phyloP scores from a whole-genome alignment of 768 basidiomycete genomes.

The Lactarius pseudohatsudake region DNA sequence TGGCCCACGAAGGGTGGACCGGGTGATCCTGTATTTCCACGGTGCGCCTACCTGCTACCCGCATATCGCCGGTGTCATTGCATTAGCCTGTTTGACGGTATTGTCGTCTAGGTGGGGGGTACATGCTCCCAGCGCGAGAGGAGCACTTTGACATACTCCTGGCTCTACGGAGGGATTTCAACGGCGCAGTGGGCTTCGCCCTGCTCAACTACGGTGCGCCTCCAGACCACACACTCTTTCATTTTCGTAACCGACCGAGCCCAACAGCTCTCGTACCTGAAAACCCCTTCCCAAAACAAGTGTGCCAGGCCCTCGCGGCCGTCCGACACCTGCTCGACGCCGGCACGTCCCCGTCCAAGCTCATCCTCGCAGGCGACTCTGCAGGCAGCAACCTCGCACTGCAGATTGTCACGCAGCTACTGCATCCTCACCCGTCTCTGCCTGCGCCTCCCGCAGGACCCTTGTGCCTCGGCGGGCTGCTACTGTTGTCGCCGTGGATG shows the following conservation, averaged over 20 bases:
- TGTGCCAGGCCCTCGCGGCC: conserved; percentile 23
- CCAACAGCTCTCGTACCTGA: conserved; percentile 2
- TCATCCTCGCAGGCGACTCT: conserved; percentile 30
- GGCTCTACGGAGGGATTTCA: conserved; percentile 8
- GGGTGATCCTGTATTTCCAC: conserved; percentile 14
- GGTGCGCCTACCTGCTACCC: not conserved
- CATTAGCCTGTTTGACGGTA: not conserved
- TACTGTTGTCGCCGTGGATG: conserved; percentile 15
- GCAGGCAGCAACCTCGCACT: conserved; percentile 29
- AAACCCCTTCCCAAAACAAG: conserved; percentile 25
- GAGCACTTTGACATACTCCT: conserved; percentile 8
- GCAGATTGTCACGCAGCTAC: conserved; percentile 27
- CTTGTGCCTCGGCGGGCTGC: not conserved
- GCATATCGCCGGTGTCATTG: not conserved
- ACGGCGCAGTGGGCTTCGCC: conserved; percentile 12
- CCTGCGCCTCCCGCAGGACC: not conserved
- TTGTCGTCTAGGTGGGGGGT: conserved; percentile 13
- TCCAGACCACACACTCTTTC: not conserved
- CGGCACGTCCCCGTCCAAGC: conserved; percentile 27
- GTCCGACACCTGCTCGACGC: conserved; percentile 24
- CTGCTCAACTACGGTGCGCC: conserved; percentile 16
- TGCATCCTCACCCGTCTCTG: conserved; percentile 26
- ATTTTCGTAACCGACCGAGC: no score
- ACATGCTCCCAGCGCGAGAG: not conserved
- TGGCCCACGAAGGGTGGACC: conserved; percentile 9